phyloP scores from a whole-genome alignment of 2,329 filamentous ascomycete species.

The Fusarium proliferatum region DNA sequence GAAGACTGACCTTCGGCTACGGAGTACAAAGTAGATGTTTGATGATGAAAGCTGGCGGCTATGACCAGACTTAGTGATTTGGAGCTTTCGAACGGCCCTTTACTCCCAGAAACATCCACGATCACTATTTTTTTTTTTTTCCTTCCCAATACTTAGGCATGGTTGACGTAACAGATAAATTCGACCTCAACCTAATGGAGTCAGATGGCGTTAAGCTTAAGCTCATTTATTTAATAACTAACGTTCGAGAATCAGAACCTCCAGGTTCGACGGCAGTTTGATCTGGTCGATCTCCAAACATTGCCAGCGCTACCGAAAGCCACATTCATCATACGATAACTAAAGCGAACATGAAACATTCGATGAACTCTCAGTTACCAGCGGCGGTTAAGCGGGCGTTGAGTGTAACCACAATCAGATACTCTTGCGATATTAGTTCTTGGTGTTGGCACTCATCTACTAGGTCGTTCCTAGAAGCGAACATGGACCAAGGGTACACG shows the following conservation, averaged over 20 bases:
- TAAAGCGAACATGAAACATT: not conserved
- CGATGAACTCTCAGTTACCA: not conserved
- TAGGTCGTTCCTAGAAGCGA: not conserved
- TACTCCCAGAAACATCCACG: not conserved
- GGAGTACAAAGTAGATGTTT: not conserved
- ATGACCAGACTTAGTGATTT: not conserved
- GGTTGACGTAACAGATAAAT: not conserved
- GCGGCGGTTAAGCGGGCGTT: not conserved
- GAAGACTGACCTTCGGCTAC: not conserved
- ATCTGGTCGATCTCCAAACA: not conserved
- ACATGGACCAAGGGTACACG: not conserved
- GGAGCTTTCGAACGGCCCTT: not conserved
- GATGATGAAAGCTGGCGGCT: not conserved
- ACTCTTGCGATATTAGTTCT: conserved; percentile 1
- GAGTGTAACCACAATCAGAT: not conserved
- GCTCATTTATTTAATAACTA: not conserved
- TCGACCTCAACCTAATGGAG: not conserved
- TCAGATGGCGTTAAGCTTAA: not conserved
- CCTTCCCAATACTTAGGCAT: not conserved
- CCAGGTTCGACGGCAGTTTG: not conserved
- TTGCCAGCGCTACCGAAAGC: not conserved
- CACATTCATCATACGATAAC: not conserved
- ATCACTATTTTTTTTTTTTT: not conserved
- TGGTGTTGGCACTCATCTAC: not conserved
- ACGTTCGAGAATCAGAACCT: not conserved